These are phyloP conservation scores for Haplosporangium sp. DNA, from an alignment of 371 early-diverging fungal genomes.

Conservation along the genomic window DNA sequence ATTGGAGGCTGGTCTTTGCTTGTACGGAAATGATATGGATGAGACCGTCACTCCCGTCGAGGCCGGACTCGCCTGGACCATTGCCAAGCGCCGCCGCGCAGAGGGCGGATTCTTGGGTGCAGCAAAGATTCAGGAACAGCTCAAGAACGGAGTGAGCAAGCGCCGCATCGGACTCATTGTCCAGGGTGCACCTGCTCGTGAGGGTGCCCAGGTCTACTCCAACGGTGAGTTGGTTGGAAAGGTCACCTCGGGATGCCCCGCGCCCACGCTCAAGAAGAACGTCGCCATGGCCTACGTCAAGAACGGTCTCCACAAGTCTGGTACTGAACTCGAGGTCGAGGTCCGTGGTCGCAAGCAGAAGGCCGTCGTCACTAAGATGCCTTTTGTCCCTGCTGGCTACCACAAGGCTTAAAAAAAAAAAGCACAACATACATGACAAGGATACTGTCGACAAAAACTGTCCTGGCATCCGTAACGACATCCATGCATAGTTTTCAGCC, in stretches of 20 bases:
- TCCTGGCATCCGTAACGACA: too few relatives aligned
- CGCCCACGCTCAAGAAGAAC: conserved; percentile 94
- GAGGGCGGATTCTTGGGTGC: conserved; percentile 97
- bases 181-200: conserved; percentile 96
- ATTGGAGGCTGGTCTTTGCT: conserved; percentile 96
- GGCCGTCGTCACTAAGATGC: conserved; percentile 94
- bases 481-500: neutral
- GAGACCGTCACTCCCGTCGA: conserved; percentile 94
- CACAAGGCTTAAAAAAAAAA: conserved; percentile 59
- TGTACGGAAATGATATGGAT: conserved; percentile 97
- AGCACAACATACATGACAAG: too few relatives aligned
- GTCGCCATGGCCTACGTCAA: conserved; percentile 97
- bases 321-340: conserved; percentile 89
- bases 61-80: conserved; percentile 95
- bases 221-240: conserved; percentile 75
- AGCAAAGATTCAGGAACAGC: conserved; percentile 84
- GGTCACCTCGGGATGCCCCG: conserved; percentile 94
- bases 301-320: conserved; percentile 86
- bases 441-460: too few relatives aligned
- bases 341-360: conserved; percentile 88
- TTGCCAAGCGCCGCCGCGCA: conserved; percentile 89
- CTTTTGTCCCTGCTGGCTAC: conserved; percentile 91
- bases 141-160: conserved; percentile 83
- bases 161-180: conserved; percentile 93
- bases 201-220: conserved; percentile 79